Percentiles rank a stretch among this genome's conserved stretches.
phyloP scores from a whole-genome alignment of 2,329 filamentous ascomycete genomes.

The Ophiostoma sp. region DNA sequence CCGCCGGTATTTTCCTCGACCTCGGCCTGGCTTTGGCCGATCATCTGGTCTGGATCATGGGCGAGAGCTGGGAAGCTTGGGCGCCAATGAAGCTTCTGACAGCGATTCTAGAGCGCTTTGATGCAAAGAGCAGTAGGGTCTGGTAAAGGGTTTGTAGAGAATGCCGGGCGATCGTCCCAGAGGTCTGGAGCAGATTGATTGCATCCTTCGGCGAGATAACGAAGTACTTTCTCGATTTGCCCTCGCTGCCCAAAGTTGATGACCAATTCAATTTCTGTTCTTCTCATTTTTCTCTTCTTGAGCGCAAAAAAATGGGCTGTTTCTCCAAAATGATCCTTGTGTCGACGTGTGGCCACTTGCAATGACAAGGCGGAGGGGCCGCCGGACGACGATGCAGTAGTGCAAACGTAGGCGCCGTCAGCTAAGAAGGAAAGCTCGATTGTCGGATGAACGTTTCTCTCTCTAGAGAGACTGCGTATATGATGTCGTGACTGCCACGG shows the following conservation, averaged over 20 bases:
- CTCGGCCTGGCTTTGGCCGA: not conserved
- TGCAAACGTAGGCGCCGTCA: not conserved
- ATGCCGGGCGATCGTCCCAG: constrained; percentile 2
- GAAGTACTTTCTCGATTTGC: not conserved
- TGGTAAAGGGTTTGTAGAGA: not conserved
- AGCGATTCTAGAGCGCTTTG: not conserved
- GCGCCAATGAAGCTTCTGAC: not conserved
- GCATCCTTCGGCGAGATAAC: not conserved
- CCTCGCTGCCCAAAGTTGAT: not conserved
- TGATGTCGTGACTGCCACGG: not conserved
- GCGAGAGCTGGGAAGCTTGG: not conserved
- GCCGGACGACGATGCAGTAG: not conserved
- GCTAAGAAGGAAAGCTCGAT: not conserved
- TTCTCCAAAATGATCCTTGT: not conserved
- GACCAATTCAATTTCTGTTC: not conserved
- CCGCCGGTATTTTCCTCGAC: not conserved
- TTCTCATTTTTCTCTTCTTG: not conserved
- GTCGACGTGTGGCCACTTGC: not conserved
- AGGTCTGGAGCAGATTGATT: not conserved
- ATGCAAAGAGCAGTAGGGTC: not conserved
- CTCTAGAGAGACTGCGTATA: not conserved
- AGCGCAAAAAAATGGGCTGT: not conserved
- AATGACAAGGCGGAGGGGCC: constrained; percentile 3
- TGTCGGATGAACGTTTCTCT: not conserved
- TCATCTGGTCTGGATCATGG: not conserved